Conservation (phyloP, 2,329 filamentous ascomycete species). For the Penicillium sp. region DNA sequence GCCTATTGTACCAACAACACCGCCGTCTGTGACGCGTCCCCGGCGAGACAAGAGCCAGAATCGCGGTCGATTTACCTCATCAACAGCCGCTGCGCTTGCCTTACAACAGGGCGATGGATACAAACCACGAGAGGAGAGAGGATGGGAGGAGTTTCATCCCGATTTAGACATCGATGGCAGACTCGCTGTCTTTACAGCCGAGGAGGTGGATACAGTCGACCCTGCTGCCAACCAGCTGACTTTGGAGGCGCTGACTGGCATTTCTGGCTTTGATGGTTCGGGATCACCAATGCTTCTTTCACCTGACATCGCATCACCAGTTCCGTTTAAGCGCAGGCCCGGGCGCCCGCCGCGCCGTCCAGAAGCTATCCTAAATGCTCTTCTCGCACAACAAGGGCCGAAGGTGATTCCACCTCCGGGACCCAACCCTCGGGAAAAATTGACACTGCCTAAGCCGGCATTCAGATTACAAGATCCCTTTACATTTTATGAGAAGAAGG, state of each 20-base stretch:
- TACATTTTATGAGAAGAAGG: conserved; percentile 69
- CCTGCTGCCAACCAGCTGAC: conserved; percentile 49
- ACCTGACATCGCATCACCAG: conserved; percentile 35
- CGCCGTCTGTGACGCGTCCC: conserved; percentile 39
- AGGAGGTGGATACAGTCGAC: conserved; percentile 77
- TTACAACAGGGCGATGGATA: conserved; percentile 93
- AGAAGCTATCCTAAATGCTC: conserved; percentile 61
- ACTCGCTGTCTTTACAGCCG: conserved; percentile 75
- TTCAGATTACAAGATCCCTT: conserved; percentile 51
- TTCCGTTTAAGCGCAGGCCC: conserved; percentile 58
- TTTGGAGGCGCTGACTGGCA: conserved; percentile 29
- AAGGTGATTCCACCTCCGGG: conserved; percentile 50
- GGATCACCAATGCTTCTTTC: conserved; percentile 45
- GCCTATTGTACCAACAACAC: conserved; percentile 35
- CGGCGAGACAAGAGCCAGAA: conserved; percentile 44
- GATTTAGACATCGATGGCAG: conserved; percentile 85
- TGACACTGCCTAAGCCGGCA: conserved; percentile 51
- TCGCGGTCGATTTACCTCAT: conserved; percentile 76
- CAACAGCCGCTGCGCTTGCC: conserved; percentile 80
- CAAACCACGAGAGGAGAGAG: conserved; percentile 93
- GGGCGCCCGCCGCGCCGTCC: conserved; percentile 66
- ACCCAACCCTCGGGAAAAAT: conserved; percentile 50
- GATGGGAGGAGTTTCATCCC: conserved; percentile 97
- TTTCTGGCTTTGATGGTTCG: conserved; percentile 32
- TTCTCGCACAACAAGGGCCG: conserved; percentile 60